phyloP scores from a whole-genome alignment of 2,329 filamentous ascomycete species.

The Botrytis pseudocinerea region DNA sequence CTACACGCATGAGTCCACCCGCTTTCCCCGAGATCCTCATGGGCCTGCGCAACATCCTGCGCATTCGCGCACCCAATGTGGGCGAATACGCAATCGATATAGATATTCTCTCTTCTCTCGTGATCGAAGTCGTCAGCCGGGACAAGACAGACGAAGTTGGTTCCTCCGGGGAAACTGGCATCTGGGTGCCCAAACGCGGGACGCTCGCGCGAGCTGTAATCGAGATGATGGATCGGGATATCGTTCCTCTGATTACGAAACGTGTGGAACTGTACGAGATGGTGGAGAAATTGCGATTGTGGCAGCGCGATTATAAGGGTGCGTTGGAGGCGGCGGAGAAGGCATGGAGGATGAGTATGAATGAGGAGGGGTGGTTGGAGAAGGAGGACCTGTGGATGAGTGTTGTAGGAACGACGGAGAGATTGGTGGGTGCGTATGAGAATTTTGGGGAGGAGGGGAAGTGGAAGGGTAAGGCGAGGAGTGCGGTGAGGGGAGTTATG shows the following conservation, averaged over 20 bases:
- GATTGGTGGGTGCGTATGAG: slow-evolving; percentile 80
- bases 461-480: slow-evolving; percentile 89
- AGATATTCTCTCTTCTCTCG: slow-evolving; percentile 68
- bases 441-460: slow-evolving; percentile 69
- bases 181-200: slow-evolving; percentile 54
- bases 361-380: slow-evolving; percentile 41
- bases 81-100: slow-evolving; percentile 79
- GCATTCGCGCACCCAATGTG: slow-evolving; percentile 63
- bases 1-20: slow-evolving; percentile 73
- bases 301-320: slow-evolving; percentile 67
- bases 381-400: slow-evolving; percentile 57
- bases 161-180: slow-evolving; percentile 29
- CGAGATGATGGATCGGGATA: slow-evolving; percentile 69
- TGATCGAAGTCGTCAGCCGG: slow-evolving; percentile 66
- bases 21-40: slow-evolving; percentile 73
- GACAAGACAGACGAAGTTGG: slow-evolving; percentile 38
- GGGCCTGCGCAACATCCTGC: slow-evolving; percentile 72
- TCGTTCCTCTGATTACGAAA: slow-evolving; percentile 82
- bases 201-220: slow-evolving; percentile 63
- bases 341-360: slow-evolving; percentile 71
- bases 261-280: slow-evolving; percentile 76
- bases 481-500: slow-evolving; percentile 79
- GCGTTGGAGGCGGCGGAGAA: slow-evolving; percentile 86
- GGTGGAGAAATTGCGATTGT: slow-evolving; percentile 69
- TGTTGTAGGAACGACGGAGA: slow-evolving; percentile 67